phyloP scores from a whole-genome alignment of 192 early-diverging fungal species.

The Coemansia erecta region DNA sequence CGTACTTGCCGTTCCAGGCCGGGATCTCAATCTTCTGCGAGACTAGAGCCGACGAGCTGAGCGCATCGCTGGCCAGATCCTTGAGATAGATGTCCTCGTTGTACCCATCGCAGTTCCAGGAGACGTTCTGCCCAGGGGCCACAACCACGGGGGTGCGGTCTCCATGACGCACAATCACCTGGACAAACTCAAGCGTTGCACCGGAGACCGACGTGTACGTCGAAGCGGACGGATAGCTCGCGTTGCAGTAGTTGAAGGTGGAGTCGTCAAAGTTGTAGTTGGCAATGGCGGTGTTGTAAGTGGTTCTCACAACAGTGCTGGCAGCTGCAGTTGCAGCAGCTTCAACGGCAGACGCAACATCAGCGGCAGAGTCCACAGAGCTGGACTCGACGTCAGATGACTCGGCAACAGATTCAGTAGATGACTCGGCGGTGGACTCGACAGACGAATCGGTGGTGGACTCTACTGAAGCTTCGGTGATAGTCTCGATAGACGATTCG shows the following conservation, averaged over 20 bases:
- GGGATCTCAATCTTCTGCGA: slow-evolving; percentile 40
- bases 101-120: slow-evolving; percentile 40
- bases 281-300: slow-evolving; percentile 16
- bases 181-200: slow-evolving; percentile 55
- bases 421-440: no score
- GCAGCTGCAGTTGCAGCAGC: slow-evolving; percentile 6
- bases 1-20: slow-evolving; percentile 37
- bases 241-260: slow-evolving; percentile 38
- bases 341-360: not conserved
- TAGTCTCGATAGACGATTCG: not conserved
- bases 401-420: no score
- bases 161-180: slow-evolving; percentile 59
- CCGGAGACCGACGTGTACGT: slow-evolving; percentile 27
- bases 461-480: no score
- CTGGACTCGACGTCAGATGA: no score
- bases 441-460: no score
- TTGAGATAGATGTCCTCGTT: slow-evolving; percentile 37
- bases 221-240: slow-evolving; percentile 20
- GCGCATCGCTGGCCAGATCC: slow-evolving; percentile 13
- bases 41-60: slow-evolving; percentile 32
- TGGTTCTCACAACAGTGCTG: slow-evolving; percentile 8
- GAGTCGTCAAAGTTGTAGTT: slow-evolving; percentile 27
- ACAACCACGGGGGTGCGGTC: slow-evolving; percentile 50
- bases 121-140: slow-evolving; percentile 28
- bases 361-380: no score